Evolutionary conservation across 2,329 filamentous ascomycete genomes (phyloP).

Genomic region (Coniella vitis): DNA sequence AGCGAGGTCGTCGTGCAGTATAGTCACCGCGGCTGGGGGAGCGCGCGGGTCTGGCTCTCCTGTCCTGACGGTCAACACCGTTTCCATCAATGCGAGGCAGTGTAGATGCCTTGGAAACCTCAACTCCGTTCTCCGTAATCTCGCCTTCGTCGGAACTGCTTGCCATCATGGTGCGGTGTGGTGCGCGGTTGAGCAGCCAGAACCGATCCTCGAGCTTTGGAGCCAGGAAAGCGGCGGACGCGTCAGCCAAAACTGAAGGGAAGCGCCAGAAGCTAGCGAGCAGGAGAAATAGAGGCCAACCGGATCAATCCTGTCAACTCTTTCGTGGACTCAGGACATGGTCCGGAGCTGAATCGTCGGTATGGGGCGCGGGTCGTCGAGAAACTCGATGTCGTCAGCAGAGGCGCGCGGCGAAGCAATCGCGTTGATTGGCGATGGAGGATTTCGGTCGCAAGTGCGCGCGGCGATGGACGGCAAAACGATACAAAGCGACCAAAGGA

Average conservation of each 20-base stretch:
- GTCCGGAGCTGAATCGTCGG: slow-evolving; percentile 4
- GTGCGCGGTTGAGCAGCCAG: slow-evolving; percentile 5
- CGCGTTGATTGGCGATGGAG: too few relatives aligned
- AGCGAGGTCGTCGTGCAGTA: slow-evolving; percentile 43
- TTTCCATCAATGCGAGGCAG: slow-evolving; percentile 66
- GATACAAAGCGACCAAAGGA: too few relatives aligned
- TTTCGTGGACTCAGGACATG: slow-evolving; percentile 20
- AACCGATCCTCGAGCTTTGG: slow-evolving; percentile 15
- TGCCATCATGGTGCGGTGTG: slow-evolving; percentile 22
- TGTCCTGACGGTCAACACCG: slow-evolving; percentile 89
- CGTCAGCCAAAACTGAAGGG: slow-evolving; percentile 18
- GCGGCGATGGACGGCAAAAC: not conserved
- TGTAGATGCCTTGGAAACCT: slow-evolving; percentile 77
- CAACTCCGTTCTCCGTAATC: slow-evolving; percentile 66
- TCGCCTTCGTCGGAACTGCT: slow-evolving; percentile 80
- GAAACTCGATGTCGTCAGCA: too few relatives aligned
- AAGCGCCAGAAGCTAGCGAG: slow-evolving; percentile 8
- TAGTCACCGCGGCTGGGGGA: slow-evolving; percentile 47
- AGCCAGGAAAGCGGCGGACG: not conserved
- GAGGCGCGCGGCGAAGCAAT: too few relatives aligned
- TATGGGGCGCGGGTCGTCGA: not conserved
- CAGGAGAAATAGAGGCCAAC: slow-evolving; percentile 22
- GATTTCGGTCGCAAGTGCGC: too few relatives aligned
- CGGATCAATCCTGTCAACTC: slow-evolving; percentile 25
- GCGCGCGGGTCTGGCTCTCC: slow-evolving; percentile 56